phyloP scores from a whole-genome alignment of 202 grass and related monocot species.

The Digitaria exilis region DNA sequence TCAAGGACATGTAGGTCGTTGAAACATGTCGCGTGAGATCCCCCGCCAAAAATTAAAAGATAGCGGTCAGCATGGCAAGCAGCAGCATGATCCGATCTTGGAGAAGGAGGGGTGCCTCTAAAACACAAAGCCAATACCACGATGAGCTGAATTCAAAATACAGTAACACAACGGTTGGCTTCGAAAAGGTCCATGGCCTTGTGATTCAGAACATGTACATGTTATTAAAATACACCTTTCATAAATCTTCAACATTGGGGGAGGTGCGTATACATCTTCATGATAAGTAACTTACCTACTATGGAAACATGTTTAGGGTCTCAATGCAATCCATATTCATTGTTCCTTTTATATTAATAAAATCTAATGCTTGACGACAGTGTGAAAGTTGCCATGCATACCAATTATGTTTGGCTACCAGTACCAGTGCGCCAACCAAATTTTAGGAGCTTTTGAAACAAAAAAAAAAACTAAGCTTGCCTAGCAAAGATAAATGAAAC shows the following conservation, averaged over 20 bases:
- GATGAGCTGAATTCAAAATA: constrained; percentile 32
- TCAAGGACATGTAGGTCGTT: constrained; percentile 97
- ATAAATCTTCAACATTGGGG: background rate
- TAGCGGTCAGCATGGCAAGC: constrained; percentile 90
- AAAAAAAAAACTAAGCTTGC: background rate
- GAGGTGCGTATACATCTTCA: background rate
- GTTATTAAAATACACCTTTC: background rate
- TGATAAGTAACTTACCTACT: background rate
- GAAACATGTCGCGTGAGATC: constrained; percentile 95
- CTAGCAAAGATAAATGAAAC: background rate
- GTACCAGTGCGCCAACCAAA: background rate
- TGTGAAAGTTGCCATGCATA: constrained; percentile 15
- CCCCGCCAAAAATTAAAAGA: constrained; percentile 99
- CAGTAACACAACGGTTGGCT: background rate
- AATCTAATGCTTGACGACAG: background rate
- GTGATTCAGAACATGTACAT: background rate
- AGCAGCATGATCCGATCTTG: constrained; percentile 93
- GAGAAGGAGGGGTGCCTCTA: constrained; percentile 93
- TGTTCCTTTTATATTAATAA: background rate
- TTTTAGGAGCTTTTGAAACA: background rate
- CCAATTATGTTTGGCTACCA: background rate
- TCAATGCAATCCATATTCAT: background rate
- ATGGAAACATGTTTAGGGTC: background rate
- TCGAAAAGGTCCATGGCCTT: background rate
- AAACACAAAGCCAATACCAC: constrained; percentile 42